Base-by-base conservation (phyloP, 176 grass and related monocot genomes). In the Dactylis glomerata region DNA sequence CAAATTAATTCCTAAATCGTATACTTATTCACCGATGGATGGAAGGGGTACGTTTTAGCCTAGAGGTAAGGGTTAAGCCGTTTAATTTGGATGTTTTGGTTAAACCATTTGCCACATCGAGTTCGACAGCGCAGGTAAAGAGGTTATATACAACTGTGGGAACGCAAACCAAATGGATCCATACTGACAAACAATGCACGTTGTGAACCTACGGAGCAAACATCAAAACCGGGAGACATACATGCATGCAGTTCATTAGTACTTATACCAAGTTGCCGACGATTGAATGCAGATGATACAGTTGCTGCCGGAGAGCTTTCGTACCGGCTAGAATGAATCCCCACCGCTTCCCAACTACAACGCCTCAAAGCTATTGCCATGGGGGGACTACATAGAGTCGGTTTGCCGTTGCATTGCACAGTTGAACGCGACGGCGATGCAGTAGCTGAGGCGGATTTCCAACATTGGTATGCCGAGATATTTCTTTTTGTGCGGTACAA, bases 281-380 rank as follows among this genome's bases (percentile, higher is more conserved):
- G 40, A 61, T 46, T 83, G 32, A 50, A 84, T 75, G 70, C 70
- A 49, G 55, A 50, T 41, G 41, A 76, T 76, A 76, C 49, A 28
- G 77, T 69, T 4, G 87, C 36, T 85, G 87, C 3, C 58, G 7
- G 31, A 47, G 70, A 68, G 69, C 82, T 81, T 31, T 68, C 76
- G 27, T 71, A 46, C 82, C 56, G 41, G 70, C 42, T 34, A 64
- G 38, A 40, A 40, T 84, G 72, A 83, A 75, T 72, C 4, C 13
- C 68, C 31, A 76, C 82, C 82, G 72, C 72, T 26, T 5, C 42
- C 30, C 72, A 84, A 76, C 57, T n/a, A 66, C 82, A 50, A 69
- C 64, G 14, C 79, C 46, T 3, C 63, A 67, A 19, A 17, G 12
- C 22, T 26, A 23, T 23, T 66, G 9, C 23, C 56, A 40, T 44